Evolutionary conservation across 2,329 filamentous ascomycete species (phyloP).

Genomic region (Polychaeton citri): DNA sequence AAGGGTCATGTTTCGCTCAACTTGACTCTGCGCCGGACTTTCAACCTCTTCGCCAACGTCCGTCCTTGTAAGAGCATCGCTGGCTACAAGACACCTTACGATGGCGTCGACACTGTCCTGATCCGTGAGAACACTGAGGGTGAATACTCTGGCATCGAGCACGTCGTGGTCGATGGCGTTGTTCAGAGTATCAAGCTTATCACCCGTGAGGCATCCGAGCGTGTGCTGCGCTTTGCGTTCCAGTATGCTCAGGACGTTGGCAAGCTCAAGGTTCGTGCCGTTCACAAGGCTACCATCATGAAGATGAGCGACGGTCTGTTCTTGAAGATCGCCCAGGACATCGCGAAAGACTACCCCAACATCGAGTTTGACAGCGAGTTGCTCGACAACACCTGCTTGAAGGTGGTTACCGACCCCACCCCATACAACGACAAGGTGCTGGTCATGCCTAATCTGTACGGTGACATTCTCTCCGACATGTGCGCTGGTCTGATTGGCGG

Average conservation of each 20-base stretch:
- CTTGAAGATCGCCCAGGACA: conserved; percentile 69
- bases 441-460: conserved; percentile 95
- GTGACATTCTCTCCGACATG: conserved; percentile 99
- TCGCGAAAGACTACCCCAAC: conserved; percentile 88
- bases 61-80: conserved; percentile 94
- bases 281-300: conserved; percentile 99
- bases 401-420: conserved; percentile 91
- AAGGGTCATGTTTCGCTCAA: conserved; percentile 99
- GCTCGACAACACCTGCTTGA: conserved; percentile 97
- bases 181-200: conserved; percentile 99
- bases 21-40: conserved; percentile 93
- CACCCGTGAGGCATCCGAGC: conserved; percentile 85
- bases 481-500: conserved; percentile 97
- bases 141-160: conserved; percentile 98
- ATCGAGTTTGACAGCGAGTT: conserved; percentile 97
- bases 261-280: conserved; percentile 90
- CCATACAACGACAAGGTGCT: conserved; percentile 99
- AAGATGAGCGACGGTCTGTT: conserved; percentile 99
- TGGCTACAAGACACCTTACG: conserved; percentile 97
- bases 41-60: conserved; percentile 99
- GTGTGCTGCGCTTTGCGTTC: conserved; percentile 94
- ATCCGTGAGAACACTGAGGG: conserved; percentile 99
- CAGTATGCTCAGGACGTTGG: conserved; percentile 90
- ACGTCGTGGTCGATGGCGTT: conserved; percentile 92
- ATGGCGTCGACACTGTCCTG: conserved; percentile 89